These are phyloP conservation scores for Drosera capensis DNA, from an alignment of 148 eudicot genomes.

Conservation along the genomic window DNA sequence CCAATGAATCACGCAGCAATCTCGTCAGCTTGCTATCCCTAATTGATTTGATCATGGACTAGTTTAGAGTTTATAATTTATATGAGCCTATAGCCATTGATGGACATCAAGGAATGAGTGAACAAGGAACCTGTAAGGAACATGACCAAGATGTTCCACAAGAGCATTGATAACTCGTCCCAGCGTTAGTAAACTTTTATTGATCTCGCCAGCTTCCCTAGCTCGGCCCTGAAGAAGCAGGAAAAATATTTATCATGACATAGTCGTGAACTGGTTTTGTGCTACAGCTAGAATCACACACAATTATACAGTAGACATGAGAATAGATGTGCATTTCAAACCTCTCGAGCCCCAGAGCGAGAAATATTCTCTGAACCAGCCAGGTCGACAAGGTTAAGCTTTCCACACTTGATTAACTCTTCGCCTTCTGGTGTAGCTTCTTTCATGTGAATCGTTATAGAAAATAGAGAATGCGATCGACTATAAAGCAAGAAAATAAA, in stretches of 20 bases:
- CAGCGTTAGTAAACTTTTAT: constrained; percentile 41
- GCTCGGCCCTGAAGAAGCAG: constrained; percentile 22
- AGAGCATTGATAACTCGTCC: constrained; percentile 40
- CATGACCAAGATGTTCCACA: constrained; percentile 26
- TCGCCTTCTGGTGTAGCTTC: constrained; percentile 97
- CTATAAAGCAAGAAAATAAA: no score
- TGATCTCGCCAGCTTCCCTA: constrained; percentile 47
- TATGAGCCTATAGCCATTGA: background rate
- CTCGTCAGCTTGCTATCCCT: constrained; percentile 98
- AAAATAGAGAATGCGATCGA: constrained; percentile 89
- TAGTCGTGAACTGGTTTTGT: background rate
- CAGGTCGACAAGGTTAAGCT: constrained; percentile 96
- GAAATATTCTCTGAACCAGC: constrained; percentile 99
- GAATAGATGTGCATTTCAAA: constrained; percentile 5
- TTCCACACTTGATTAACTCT: constrained; percentile 96
- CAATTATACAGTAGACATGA: background rate
- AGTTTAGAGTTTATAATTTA: background rate
- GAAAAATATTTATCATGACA: background rate
- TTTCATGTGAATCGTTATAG: constrained; percentile 93
- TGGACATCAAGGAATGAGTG: background rate
- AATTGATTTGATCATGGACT: constrained; percentile 11
- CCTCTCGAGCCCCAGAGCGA: constrained; percentile 98
- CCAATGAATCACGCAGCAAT: constrained; percentile 86
- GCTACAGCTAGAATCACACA: background rate
- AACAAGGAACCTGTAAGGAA: constrained; percentile 42